Evolutionary conservation across 1,284 basidiomycete genomes (phyloP), one percentile per base, ranked within the genome.

Genomic region (Fomitopsis betulina): DNA sequence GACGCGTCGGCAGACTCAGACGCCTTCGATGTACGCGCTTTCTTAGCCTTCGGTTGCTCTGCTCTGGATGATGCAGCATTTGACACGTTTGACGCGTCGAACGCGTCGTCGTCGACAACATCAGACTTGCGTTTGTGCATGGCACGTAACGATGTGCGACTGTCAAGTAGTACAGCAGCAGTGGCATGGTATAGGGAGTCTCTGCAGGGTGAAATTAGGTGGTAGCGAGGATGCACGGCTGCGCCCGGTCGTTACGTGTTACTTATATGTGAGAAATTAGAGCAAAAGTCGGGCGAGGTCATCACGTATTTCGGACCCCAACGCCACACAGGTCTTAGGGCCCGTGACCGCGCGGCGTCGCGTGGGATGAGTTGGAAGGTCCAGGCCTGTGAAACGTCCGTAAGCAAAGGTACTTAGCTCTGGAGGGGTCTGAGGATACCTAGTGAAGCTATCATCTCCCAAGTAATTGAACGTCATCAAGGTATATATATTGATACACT

Each of bases 11-110:
- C 25, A 30, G 45, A 47, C 13, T 64, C 25, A 27, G 45, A 47
- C 15, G 25, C 23, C 2, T n/a, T 83, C 9, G 80, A 80, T 54
- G 82, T 79, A 13, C 81, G 86, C 57, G 85, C 80, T 9, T 84
- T 88, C 69, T 86, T 88, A 66, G 60, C 43, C 13, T 50, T 51
- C 39, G 60, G 59, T 27, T 45, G 56, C 13, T 49, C 56, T 15
- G 19, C 57, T 21, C 38, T 42, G 2, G 47, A 56, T 12, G 12
- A 47, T 21, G 27, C 33, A 25, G 51, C 61, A 40, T 56, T 42
- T 43, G 59, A 19, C 15, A 57, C 32, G 21, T 40, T 55, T 19
- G 32, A 52, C 38, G 32, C 52, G 35, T 39, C 45, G 6, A 45
- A 49, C 25, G 56, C 37, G 19, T 60, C 60, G 23, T 55, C 39